phyloP scores from a whole-genome alignment of 768 basidiomycete species.

The Trametes cingulata region DNA sequence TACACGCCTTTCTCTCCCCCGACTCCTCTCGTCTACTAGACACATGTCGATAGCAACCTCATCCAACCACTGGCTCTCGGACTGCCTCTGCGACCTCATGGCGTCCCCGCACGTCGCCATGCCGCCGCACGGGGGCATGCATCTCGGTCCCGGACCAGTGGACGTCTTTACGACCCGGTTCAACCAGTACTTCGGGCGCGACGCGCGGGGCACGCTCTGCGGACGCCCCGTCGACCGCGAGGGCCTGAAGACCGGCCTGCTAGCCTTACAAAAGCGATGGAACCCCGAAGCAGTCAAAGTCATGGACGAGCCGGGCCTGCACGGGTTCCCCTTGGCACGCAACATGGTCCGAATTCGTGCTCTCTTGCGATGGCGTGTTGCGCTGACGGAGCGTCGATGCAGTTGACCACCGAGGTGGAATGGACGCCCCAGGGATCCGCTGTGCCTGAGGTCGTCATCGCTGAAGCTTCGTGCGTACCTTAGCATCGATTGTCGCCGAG shows the following conservation, averaged over 20 bases:
- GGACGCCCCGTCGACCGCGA: slow-evolving; percentile 25
- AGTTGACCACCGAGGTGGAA: slow-evolving; percentile 17
- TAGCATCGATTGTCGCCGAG: neutral
- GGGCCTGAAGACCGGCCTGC: slow-evolving; percentile 21
- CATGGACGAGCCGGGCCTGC: slow-evolving; percentile 6
- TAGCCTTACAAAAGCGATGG: slow-evolving; percentile 27
- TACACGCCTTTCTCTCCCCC: neutral
- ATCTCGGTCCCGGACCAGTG: slow-evolving; percentile 12
- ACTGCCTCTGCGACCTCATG: slow-evolving; percentile 21
- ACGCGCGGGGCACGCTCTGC: slow-evolving; percentile 24
- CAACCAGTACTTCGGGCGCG: slow-evolving; percentile 21
- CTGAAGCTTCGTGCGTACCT: slow-evolving; percentile 17
- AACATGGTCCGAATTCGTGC: neutral
- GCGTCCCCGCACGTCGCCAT: slow-evolving; percentile 20
- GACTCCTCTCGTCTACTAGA: neutral
- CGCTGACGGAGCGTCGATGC: neutral
- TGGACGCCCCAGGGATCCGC: slow-evolving; percentile 9
- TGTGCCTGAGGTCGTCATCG: slow-evolving; percentile 16
- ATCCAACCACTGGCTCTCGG: slow-evolving; percentile 19
- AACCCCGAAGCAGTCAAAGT: slow-evolving; percentile 17
- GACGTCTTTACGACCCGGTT: slow-evolving; percentile 26
- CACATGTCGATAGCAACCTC: slow-evolving; percentile 11
- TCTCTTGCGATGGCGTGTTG: neutral
- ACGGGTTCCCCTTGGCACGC: neutral
- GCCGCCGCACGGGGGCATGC: slow-evolving; percentile 12